These are phyloP conservation scores for Lathyrus tuberosus DNA, from an alignment of 306 rosid genomes.

Conservation along the genomic window DNA sequence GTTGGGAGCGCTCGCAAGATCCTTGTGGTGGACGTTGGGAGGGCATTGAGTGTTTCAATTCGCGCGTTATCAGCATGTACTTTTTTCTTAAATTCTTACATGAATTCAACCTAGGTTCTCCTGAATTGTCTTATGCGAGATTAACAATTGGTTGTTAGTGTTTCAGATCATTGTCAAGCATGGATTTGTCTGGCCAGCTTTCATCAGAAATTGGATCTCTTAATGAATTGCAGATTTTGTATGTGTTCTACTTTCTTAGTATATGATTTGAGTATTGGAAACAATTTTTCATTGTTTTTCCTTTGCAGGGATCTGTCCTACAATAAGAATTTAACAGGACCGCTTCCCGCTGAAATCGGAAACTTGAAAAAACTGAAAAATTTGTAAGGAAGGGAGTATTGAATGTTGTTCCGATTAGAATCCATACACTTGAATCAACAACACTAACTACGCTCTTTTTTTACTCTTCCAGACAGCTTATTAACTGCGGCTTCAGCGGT, in stretches of 20 bases:
- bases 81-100: conserved; percentile 25
- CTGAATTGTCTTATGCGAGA: conserved; percentile 18
- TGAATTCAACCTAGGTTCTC: conserved; percentile 33
- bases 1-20: conserved; percentile 48
- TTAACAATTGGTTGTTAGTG: conserved; percentile 13
- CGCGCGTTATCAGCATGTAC: conserved; percentile 49
- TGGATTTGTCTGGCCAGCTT: conserved; percentile 53
- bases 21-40: conserved; percentile 51
- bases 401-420: conserved; percentile 19
- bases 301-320: conserved; percentile 66
- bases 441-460: conserved; percentile 31
- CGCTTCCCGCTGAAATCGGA: conserved; percentile 56
- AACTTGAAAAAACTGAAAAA: conserved; percentile 52
- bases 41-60: conserved; percentile 44
- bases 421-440: conserved; percentile 30
- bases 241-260: conserved; percentile 36
- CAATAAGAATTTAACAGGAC: conserved; percentile 53
- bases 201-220: conserved; percentile 54
- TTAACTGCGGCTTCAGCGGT: conserved; percentile 68
- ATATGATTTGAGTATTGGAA: conserved; percentile 17
- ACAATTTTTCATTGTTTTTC: conserved; percentile 32
- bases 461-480: conserved; percentile 53
- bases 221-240: conserved; percentile 56
- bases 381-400: conserved; percentile 55
- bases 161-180: conserved; percentile 58